phyloP scores from a whole-genome alignment of 2,329 filamentous ascomycete species.

The Lomentospora prolificans region DNA sequence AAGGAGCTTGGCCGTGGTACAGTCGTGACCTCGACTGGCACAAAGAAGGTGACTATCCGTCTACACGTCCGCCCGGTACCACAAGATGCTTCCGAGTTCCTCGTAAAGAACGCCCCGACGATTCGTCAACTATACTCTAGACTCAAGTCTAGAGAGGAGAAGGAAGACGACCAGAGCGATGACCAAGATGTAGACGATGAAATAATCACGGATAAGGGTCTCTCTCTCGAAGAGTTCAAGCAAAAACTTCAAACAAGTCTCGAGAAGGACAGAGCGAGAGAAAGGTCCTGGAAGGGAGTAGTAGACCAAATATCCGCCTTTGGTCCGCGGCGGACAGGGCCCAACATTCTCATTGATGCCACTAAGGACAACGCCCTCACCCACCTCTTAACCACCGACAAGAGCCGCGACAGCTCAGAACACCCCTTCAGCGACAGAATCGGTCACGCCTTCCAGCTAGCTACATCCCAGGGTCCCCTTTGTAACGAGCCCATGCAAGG shows the following conservation, averaged over 20 bases:
- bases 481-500: constrained; percentile 92
- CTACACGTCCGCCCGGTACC: constrained; percentile 74
- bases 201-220: constrained; percentile 45
- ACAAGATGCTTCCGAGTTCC: constrained; percentile 68
- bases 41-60: constrained; percentile 73
- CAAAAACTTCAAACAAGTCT: constrained; percentile 59
- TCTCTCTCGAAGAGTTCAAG: constrained; percentile 70
- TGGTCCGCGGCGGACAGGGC: constrained; percentile 73
- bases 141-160: constrained; percentile 37
- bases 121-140: constrained; percentile 74
- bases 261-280: constrained; percentile 60
- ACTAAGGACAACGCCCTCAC: constrained; percentile 63
- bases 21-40: constrained; percentile 65
- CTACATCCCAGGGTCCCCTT: constrained; percentile 77
- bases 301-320: constrained; percentile 83
- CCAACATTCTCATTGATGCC: constrained; percentile 78
- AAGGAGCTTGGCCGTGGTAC: constrained; percentile 78
- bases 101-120: constrained; percentile 67
- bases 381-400: constrained; percentile 48
- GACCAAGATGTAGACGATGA: constrained; percentile 40
- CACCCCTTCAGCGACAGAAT: constrained; percentile 65
- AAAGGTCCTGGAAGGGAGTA: constrained; percentile 61
- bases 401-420: constrained; percentile 18
- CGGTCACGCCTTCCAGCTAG: constrained; percentile 86
- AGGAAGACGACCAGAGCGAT: constrained; percentile 25